phyloP scores from a whole-genome alignment of 495 filamentous ascomycete genomes.

The Aspergillus ellipticus region DNA sequence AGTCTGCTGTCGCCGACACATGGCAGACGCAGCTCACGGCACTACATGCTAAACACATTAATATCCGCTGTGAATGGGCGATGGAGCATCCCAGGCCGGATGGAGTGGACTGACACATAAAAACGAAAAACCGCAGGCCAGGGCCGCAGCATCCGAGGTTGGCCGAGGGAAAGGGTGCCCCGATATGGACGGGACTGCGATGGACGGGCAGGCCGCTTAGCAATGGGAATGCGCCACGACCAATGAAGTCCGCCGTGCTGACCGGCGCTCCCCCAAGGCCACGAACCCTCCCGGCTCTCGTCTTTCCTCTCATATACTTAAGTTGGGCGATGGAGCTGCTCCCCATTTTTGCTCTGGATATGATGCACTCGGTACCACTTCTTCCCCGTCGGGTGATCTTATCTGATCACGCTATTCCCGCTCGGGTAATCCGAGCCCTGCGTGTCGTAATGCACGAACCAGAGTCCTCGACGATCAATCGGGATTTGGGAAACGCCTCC shows the following conservation, averaged over 20 bases:
- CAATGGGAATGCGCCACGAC: neutral
- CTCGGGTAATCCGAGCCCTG: conserved; percentile 6
- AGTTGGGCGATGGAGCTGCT: too few relatives aligned
- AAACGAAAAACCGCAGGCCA: neutral
- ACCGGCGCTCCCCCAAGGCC: neutral
- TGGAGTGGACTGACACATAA: neutral
- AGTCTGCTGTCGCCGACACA: neutral
- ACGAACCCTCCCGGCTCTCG: too few relatives aligned
- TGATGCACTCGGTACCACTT: conserved; percentile 8
- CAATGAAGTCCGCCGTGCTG: neutral
- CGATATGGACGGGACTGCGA: neutral
- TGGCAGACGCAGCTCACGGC: neutral
- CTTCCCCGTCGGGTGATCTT: conserved; percentile 22
- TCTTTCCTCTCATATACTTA: too few relatives aligned
- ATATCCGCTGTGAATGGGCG: neutral
- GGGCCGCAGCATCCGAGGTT: neutral
- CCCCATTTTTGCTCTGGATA: neutral
- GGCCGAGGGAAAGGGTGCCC: neutral
- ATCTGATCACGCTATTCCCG: conserved; percentile 23
- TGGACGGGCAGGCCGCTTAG: neutral
- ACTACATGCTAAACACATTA: too few relatives aligned
- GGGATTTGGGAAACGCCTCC: neutral
- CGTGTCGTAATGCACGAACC: conserved; percentile 10
- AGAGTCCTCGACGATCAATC: neutral
- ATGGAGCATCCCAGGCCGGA: too few relatives aligned